phyloP scores from a whole-genome alignment of 495 filamentous ascomycete genomes.

The Penicillium robsamsonii region DNA sequence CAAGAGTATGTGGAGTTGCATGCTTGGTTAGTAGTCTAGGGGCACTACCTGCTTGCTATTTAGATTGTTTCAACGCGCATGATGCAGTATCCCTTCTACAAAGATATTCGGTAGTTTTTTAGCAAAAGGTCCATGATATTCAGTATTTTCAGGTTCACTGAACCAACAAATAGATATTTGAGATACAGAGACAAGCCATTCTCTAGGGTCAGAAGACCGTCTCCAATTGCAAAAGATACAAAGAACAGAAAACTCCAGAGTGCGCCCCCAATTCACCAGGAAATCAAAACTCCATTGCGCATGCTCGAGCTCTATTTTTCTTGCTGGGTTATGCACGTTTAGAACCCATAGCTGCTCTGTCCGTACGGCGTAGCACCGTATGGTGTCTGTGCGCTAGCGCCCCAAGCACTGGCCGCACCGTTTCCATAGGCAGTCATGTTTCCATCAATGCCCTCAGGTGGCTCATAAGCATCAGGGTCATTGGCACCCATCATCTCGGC shows the following conservation, averaged over 20 bases:
- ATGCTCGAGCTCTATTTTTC: conserved; percentile 25
- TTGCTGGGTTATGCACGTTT: conserved; percentile 1
- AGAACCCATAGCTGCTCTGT: conserved; percentile 54
- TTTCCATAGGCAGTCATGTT: conserved; percentile 75
- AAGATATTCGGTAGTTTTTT: not conserved
- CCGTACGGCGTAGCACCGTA: conserved; percentile 74
- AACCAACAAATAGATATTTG: conserved; percentile 1
- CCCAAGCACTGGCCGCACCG: conserved; percentile 62
- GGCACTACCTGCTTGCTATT: too few species aligned
- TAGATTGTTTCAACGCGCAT: too few species aligned
- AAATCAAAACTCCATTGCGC: conserved; percentile 23
- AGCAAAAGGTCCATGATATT: conserved; percentile 1
- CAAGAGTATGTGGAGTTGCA: too few species aligned
- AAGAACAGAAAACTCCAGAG: conserved; percentile 23
- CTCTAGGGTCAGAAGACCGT: conserved; percentile 9
- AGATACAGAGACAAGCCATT: conserved; percentile 12
- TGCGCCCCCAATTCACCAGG: conserved; percentile 26
- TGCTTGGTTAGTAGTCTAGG: not conserved
- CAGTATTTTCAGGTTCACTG: conserved; percentile 3
- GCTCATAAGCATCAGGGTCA: conserved; percentile 58
- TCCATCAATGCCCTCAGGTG: conserved; percentile 62
- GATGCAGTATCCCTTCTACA: not conserved
- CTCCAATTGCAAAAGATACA: conserved; percentile 13
- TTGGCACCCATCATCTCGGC: conserved; percentile 58
- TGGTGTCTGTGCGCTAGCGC: conserved; percentile 55